phyloP scores from a whole-genome alignment of 2,329 filamentous ascomycete genomes.

The Aspergillus awamori region DNA sequence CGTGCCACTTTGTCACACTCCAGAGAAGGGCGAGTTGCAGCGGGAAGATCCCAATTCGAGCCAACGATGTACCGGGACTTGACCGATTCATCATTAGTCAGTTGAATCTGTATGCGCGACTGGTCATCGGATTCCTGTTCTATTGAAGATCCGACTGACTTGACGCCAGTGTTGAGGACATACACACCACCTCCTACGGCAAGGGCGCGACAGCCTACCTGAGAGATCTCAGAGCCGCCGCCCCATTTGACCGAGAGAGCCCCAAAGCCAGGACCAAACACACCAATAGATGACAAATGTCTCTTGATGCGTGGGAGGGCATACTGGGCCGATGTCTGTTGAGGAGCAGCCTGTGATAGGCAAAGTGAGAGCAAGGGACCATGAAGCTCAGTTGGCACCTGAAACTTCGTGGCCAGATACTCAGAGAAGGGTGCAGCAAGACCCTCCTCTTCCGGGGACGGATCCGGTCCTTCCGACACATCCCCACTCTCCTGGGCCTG shows the following conservation, averaged over 20 bases:
- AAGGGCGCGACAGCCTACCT: constrained; percentile 86
- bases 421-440: constrained; percentile 56
- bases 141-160: constrained; percentile 30
- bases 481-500: constrained; percentile 56
- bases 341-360: constrained; percentile 63
- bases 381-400: constrained; percentile 69
- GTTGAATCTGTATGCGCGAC: constrained; percentile 30
- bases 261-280: constrained; percentile 86
- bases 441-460: constrained; percentile 55
- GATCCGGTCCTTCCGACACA: constrained; percentile 35
- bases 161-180: constrained; percentile 74
- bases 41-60: constrained; percentile 41
- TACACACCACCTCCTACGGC: constrained; percentile 92
- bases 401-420: constrained; percentile 58
- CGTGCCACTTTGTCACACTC: constrained; percentile 54
- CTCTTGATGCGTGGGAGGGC: constrained; percentile 74
- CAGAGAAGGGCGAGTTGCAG: constrained; percentile 20
- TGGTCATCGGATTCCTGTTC: constrained; percentile 22
- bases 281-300: constrained; percentile 82
- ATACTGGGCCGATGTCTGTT: constrained; percentile 63
- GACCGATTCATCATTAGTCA: constrained; percentile 43
- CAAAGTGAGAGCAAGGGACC: constrained; percentile 71
- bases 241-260: constrained; percentile 93
- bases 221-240: constrained; percentile 81
- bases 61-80: constrained; percentile 42